Evolutionary conservation across 2,329 filamentous ascomycete species (phyloP), one percentile per base, ranked within the genome.

Genomic region (Chaetothyriales sp.): DNA sequence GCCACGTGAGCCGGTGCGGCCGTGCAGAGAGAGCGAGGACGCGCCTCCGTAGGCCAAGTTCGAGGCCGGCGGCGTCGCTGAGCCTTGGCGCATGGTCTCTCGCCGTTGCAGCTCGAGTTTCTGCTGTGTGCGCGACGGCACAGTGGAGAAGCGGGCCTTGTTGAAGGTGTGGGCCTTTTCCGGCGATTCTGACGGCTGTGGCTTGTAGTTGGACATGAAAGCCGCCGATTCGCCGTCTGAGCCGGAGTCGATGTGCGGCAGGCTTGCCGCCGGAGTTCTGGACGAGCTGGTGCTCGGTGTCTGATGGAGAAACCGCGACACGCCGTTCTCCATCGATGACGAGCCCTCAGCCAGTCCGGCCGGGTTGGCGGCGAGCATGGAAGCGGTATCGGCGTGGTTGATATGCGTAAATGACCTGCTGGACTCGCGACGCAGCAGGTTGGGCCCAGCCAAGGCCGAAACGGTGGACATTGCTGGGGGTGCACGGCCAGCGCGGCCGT

Each of bases 401-500:
- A 59, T 68, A 62, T 44, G 52, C 20, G 51, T 54, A 43, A 61
- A 58, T 15, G 59, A 61, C 25, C 51, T 52, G 20, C 55, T 53
- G 15, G 59, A 61, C 18, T 61, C 58, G 18, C 28, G 57, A 33
- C 58, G 54, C 18, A 54, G 33, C 10, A 61, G 22, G 40, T 63
- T 60, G 4, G 69, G 68, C 44, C 66, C 68, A 4, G 66, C 70
- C 47, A 67, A 68, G 13, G 69, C 71, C n/a, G 69, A 73, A 19
- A 73, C 66, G 5, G 71, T 72, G 29, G 71, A 72, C 67, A 73
- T 71, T 40, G 71, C 66, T n/a, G 71, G 71, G 4, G 70, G 70
- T 8, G 69, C 70, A 60, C 68, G 70, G 43, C 68, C 68, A 15
- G 69, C 66, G 56, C 67, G 67, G 5, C 67, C 67, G 40, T 67